These are phyloP conservation scores for Holtermannia corniformis DNA, from an alignment of 768 basidiomycete genomes.

Conservation along the genomic window DNA sequence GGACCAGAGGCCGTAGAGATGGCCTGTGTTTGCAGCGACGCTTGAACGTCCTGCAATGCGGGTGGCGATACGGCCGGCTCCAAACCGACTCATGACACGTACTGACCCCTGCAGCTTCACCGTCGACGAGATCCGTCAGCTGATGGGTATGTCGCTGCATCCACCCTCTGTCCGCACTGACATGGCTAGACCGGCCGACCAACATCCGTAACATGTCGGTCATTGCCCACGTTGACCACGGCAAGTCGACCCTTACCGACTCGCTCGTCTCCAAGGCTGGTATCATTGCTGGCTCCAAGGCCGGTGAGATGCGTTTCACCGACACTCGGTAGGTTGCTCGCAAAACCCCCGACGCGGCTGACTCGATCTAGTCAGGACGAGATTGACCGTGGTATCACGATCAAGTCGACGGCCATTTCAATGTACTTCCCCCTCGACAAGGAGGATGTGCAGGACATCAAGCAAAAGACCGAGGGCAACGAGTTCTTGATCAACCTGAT, in stretches of 20 bases:
- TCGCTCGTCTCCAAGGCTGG: conserved; percentile 98
- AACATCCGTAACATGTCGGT: conserved; percentile 46
- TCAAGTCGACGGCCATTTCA: conserved; percentile 98
- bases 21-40: background rate
- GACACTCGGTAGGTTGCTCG: conserved; percentile 59
- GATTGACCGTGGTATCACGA: conserved; percentile 99
- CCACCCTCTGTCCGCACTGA: background rate
- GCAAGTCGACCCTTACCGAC: conserved; percentile 98
- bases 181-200: conserved; percentile 28
- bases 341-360: background rate
- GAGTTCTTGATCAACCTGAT: conserved; percentile 99
- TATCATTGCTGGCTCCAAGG: conserved; percentile 90
- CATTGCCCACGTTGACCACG: conserved; percentile 79
- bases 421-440: conserved; percentile 97
- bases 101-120: conserved; percentile 40
- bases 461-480: conserved; percentile 86
- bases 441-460: conserved; percentile 73
- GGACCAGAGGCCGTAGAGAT: background rate
- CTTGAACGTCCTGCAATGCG: background rate
- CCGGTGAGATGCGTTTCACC: conserved; percentile 93
- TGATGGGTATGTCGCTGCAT: conserved; percentile 26
- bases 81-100: background rate
- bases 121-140: conserved; percentile 41
- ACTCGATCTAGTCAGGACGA: conserved; percentile 60
- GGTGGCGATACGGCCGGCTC: too few relatives aligned